phyloP scores from a whole-genome alignment of 768 basidiomycete species.

The Pisolithus orientalis region DNA sequence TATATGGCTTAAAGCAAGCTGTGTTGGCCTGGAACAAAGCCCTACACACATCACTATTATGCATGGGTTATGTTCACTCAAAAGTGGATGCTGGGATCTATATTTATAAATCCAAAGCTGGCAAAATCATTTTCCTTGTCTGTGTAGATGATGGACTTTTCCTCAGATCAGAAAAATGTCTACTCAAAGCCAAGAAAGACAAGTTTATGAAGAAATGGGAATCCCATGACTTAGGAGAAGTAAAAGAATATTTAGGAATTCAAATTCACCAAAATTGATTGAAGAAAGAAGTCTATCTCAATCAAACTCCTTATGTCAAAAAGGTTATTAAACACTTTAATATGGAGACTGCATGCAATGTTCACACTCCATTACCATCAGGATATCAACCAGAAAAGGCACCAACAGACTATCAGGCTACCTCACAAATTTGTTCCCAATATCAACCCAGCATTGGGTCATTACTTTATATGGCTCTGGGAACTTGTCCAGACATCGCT shows the following conservation, averaged over 20 bases:
- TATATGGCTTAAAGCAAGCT: background rate
- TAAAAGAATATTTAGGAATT: background rate
- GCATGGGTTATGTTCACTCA: background rate
- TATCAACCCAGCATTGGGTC: conserved; percentile 18
- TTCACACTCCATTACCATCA: conserved; percentile 4
- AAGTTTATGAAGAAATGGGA: conserved; percentile 1
- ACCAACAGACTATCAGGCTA: background rate
- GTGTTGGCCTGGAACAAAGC: background rate
- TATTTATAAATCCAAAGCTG: background rate
- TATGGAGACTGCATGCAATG: conserved; percentile 2
- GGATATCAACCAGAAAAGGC: background rate
- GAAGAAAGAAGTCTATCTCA: background rate
- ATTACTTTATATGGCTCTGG: conserved; percentile 23
- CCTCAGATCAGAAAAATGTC: background rate
- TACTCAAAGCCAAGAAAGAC: background rate
- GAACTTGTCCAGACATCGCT: conserved; percentile 26
- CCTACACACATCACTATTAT: background rate
- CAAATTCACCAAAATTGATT: background rate
- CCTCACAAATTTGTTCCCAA: background rate
- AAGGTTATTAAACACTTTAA: conserved; percentile 5
- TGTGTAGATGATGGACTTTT: conserved; percentile 1
- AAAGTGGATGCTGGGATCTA: background rate
- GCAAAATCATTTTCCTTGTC: background rate
- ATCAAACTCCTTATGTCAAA: conserved; percentile 9
- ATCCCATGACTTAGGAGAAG: background rate